phyloP scores from a whole-genome alignment of 2,329 filamentous ascomycete species.

The Penicillium sp. region DNA sequence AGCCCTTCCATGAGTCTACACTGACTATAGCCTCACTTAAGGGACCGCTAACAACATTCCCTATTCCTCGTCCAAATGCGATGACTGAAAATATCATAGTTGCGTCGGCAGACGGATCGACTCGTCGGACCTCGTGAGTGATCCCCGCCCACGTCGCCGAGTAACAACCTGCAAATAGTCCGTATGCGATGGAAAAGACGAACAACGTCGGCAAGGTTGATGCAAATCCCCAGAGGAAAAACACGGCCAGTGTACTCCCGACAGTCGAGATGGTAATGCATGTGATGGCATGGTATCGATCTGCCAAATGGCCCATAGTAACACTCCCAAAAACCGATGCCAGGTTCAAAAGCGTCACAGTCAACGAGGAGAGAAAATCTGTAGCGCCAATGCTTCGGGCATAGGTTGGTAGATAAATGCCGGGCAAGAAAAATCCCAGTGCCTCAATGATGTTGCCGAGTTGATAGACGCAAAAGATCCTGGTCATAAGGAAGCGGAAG shows the following conservation, averaged over 20 bases:
- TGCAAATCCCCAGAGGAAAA: conserved; percentile 49
- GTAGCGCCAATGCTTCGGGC: conserved; percentile 27
- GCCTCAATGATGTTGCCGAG: conserved; percentile 40
- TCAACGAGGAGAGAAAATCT: conserved; percentile 24
- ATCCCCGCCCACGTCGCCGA: conserved; percentile 46
- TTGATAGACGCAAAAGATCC: conserved; percentile 47
- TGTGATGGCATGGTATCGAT: conserved; percentile 39
- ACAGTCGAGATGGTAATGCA: conserved; percentile 42
- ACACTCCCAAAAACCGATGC: conserved; percentile 33
- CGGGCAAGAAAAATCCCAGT: conserved; percentile 38
- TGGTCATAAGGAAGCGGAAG: conserved; percentile 33
- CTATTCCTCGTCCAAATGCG: conserved; percentile 50
- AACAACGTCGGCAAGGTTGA: conserved; percentile 40
- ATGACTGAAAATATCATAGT: conserved; percentile 50
- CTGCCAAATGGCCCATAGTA: conserved; percentile 37
- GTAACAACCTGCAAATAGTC: conserved; percentile 45
- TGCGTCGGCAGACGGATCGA: conserved; percentile 38
- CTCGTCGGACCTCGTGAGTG: conserved; percentile 40
- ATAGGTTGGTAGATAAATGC: conserved; percentile 39
- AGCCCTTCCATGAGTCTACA: conserved; percentile 13
- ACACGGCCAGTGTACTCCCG: conserved; percentile 41
- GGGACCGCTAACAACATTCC: conserved; percentile 51
- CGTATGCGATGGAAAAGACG: conserved; percentile 44
- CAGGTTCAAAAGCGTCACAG: conserved; percentile 31
- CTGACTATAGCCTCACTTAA: conserved; percentile 44